Base-by-base conservation (phyloP, 177 flowering plant genomes). In the Vitis hybrid region DNA sequence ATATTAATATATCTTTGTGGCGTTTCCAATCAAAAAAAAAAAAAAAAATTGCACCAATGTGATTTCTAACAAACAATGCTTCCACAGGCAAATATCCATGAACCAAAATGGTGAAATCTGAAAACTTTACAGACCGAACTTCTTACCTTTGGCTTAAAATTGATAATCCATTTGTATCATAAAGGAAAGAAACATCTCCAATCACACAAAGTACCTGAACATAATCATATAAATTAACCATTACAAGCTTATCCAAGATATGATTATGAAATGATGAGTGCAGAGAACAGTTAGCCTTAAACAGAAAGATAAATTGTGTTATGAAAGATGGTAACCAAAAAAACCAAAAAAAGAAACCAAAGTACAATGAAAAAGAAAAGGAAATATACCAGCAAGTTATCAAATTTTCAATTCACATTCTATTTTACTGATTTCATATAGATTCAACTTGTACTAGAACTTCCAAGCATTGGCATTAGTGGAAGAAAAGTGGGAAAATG, bases 81-180 rank as follows among this genome's bases (percentile, higher is more conserved):
- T 59, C 62, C 62, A 59, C 13, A 59, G 12, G 30, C 21, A 35
- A 12, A 57, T 4, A 57, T 57, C 60, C 24, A 18, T 3, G 60
- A 10, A 19, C 9, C 27, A 18, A 57, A 16, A 7, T 15, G 21
- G 59, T 15, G 10, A 18, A n/a, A 56, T 8, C 21, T n/a, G 21
- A 18, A 56, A 56, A 56, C 4, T 27, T 27, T 27, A 27, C 30
- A 27, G 30, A 13, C 27, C 18, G 21, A 71, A 48, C 48, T 30
- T 24, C 40, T 49, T 82, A 91, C 98, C 91, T 87, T 71, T 89
- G 86, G 15, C 68, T 84, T 56, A 95, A 70, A 74, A 95, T 76
- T 71, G 98, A 82, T 87, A 93, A 81, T 62, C 98, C 98, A 83
- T 95, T 95, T 65, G 99, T 95, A 81, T 93, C 99, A 81, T 93